Conservation (phyloP, 805 yeast species). For the Scheffersomyces stipitis region DNA sequence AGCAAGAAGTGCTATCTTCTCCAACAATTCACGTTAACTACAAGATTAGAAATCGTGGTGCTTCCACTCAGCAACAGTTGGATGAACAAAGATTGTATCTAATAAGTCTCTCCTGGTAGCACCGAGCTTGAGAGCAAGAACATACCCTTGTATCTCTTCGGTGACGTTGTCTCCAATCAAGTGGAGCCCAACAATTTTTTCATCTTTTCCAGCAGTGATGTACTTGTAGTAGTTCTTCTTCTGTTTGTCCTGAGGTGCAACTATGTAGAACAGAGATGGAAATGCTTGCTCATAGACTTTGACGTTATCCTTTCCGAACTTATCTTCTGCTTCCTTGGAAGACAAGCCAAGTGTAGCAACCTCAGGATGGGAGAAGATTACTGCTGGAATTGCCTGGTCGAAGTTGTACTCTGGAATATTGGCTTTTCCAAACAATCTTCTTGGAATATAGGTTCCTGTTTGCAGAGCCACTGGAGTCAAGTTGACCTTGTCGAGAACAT, state of each 20-base stretch:
- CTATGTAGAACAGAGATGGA: not conserved
- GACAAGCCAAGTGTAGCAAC: not conserved
- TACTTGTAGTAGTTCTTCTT: slow-evolving; percentile 45
- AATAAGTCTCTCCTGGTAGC: not conserved
- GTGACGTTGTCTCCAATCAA: not conserved
- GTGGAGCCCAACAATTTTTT: not conserved
- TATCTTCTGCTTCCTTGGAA: not conserved
- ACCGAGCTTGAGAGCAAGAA: not conserved
- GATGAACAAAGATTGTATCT: not conserved
- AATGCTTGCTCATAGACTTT: not conserved
- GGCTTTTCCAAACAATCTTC: not conserved
- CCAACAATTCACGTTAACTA: too few relatives aligned
- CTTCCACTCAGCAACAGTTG: not conserved
- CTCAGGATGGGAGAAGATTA: not conserved
- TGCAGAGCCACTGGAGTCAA: not conserved
- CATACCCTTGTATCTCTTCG: not conserved
- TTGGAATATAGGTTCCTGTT: not conserved
- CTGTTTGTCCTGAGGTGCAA: slow-evolving; percentile 16
- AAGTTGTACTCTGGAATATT: not conserved
- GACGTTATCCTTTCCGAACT: not conserved
- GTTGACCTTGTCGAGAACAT: not conserved
- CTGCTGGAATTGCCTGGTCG: not conserved
- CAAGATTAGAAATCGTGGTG: not conserved
- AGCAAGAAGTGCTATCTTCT: not conserved
- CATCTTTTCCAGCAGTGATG: slow-evolving; percentile 41